Conservation (phyloP, 495 filamentous ascomycete genomes). For the Penicillium angulare region DNA sequence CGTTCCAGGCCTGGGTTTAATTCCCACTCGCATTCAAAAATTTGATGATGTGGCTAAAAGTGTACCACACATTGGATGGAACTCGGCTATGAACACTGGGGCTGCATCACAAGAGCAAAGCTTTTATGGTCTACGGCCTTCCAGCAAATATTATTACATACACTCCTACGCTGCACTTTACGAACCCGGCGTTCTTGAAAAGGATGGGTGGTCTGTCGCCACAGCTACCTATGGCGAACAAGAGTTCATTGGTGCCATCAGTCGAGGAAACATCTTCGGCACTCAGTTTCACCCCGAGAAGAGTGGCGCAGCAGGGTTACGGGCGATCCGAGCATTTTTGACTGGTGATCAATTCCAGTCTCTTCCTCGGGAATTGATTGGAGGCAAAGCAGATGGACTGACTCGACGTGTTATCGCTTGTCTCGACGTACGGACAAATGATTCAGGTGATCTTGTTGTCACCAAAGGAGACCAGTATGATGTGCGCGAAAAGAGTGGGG, state of each 20-base stretch:
- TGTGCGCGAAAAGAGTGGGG: slow-evolving; percentile 81
- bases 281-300: slow-evolving; percentile 99
- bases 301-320: slow-evolving; percentile 82
- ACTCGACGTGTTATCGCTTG: slow-evolving; percentile 92
- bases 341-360: slow-evolving; percentile 56
- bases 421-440: slow-evolving; percentile 94
- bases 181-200: slow-evolving; percentile 64
- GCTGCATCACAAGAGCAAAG: slow-evolving; percentile 45
- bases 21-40: slow-evolving; percentile 67
- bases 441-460: slow-evolving; percentile 90
- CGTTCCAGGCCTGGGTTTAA: slow-evolving; percentile 69
- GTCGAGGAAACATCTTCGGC: slow-evolving; percentile 77
- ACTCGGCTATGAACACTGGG: slow-evolving; percentile 66
- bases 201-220: slow-evolving; percentile 82
- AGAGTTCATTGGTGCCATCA: slow-evolving; percentile 88
- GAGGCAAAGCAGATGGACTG: slow-evolving; percentile 58
- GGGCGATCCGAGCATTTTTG: slow-evolving; percentile 82
- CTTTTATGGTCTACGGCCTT: slow-evolving; percentile 72
- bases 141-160: slow-evolving; percentile 97
- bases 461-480: slow-evolving; percentile 99
- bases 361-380: slow-evolving; percentile 27
- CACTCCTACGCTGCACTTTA: slow-evolving; percentile 91
- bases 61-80: slow-evolving; percentile 98
- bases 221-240: slow-evolving; percentile 85
- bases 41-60: slow-evolving; percentile 79